phyloP scores from a whole-genome alignment of 352 stramenopile species.

The Phytopythium mirpurense region DNA sequence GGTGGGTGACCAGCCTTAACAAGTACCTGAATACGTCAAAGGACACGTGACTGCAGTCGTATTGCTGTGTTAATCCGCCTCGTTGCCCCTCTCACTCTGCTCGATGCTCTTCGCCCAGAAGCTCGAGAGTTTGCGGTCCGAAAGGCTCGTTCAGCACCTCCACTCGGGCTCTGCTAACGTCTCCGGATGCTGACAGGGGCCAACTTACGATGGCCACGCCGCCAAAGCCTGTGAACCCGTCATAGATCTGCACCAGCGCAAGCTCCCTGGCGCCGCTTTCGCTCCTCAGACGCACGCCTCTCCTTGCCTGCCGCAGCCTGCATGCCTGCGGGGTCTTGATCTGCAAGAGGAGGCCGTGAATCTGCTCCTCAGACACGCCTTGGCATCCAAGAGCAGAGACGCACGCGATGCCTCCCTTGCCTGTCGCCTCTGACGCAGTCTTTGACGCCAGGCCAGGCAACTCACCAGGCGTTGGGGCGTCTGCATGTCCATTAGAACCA shows the following conservation, averaged over 20 bases:
- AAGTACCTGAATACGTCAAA: too few relatives aligned
- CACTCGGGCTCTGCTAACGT: background rate
- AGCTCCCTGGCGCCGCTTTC: background rate
- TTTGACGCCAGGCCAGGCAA: too few relatives aligned
- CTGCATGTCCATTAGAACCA: too few relatives aligned
- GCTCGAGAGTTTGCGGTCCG: background rate
- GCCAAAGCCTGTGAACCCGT: slow-evolving; percentile 1
- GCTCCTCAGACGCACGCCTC: background rate
- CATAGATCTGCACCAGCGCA: background rate
- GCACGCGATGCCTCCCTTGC: background rate
- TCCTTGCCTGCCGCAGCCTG: background rate
- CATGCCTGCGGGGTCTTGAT: background rate
- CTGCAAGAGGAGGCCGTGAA: background rate
- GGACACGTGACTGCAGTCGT: too few relatives aligned
- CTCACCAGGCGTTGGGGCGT: too few relatives aligned
- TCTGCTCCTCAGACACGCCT: background rate
- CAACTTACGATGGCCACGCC: background rate
- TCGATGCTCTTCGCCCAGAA: background rate
- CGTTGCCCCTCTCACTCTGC: background rate
- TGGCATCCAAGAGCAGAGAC: background rate
- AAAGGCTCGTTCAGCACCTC: background rate
- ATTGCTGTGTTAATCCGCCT: too few relatives aligned
- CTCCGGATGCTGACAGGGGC: background rate
- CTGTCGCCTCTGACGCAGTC: too few relatives aligned
- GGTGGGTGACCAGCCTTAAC: too few relatives aligned